Percentiles rank a stretch among this genome's conserved stretches.
These are phyloP conservation scores for Ustanciosporium gigantosporum DNA, from an alignment of 1,284 basidiomycete genomes.

Conservation along the genomic window DNA sequence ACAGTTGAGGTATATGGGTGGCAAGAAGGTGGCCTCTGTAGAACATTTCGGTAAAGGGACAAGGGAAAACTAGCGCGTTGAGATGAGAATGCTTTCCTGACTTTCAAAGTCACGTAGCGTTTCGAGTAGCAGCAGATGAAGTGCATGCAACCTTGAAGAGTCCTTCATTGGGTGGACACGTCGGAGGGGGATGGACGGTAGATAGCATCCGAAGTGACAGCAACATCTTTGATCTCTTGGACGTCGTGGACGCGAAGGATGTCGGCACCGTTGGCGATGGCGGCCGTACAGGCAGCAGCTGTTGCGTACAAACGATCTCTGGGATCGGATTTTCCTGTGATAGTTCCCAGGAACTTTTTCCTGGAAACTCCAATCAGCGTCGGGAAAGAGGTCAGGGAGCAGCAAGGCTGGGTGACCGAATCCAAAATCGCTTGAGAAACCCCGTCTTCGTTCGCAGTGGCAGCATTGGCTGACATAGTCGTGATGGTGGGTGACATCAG, in stretches of 20 bases:
- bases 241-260: conserved; percentile 86
- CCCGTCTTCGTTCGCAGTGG: too few relatives aligned
- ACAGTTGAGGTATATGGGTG: too few relatives aligned
- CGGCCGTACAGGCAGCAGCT: conserved; percentile 75
- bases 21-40: too few relatives aligned
- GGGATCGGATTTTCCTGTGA: conserved; percentile 64
- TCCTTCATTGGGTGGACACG: too few relatives aligned
- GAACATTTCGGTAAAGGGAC: too few relatives aligned
- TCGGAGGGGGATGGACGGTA: conserved; percentile 18
- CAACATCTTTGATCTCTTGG: conserved; percentile 70
- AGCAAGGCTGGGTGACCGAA: conserved; percentile 28
- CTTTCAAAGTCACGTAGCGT: too few relatives aligned
- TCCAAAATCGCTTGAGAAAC: conserved; percentile 8
- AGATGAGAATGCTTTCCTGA: too few relatives aligned
- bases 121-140: too few relatives aligned
- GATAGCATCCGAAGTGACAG: conserved; percentile 66
- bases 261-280: conserved; percentile 73
- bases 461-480: too few relatives aligned
- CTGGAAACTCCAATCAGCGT: conserved; percentile 52
- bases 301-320: conserved; percentile 79
- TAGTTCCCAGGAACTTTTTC: conserved; percentile 54
- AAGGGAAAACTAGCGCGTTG: too few relatives aligned
- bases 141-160: too few relatives aligned
- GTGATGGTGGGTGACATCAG: neutral
- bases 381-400: conserved; percentile 45